Base-by-base conservation (phyloP, 257 asterid species). In the Solanum etuberosum region DNA sequence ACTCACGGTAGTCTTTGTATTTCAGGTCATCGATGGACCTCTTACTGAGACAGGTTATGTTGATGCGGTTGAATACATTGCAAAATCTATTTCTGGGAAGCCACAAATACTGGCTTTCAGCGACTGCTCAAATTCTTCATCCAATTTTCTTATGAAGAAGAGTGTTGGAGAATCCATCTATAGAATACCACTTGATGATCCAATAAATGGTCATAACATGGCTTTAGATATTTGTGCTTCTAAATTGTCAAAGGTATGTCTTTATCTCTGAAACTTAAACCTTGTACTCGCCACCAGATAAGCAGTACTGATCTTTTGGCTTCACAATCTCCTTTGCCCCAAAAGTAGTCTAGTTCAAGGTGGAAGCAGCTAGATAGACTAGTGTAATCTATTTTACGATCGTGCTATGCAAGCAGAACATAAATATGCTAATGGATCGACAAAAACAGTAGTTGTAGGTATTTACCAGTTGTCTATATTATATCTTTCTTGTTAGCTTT, bases 1-100 rank as follows among this genome's bases (percentile, higher is more conserved):
- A 72, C 90, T 86, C 16, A 71, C 83, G 46, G 40, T 57, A 46
- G 48, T 46, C 67, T 85, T 86, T 13, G 16, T 67, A 87, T 86
- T 85, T 9, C 89, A 95, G 99, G 94, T 94, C 83, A 88, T 95
- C 81, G 98, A 96, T 88, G 97, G 94, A 88, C 89, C 91, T 84
- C 92, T 90, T 61, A 89, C 91, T 40, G 84, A 88, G 68, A 91
- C 91, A 65, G 70, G 90, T 87, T 91, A 87, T 88, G 85, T 83
- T 61, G 92, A 94, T 76, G 90, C 87, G 9, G 86, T 96, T 21
- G 89, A 90, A 80, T 88, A 92, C 71, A 61, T 93, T 29, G 88
- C 90, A 89, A 90, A 91, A 81, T 89, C 72, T 73, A 92, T 93
- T 83, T 86, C 92, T 59, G 92, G 94, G 87, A 92, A 85, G 86